Conservation (phyloP, 306 rosid genomes). For the Rosa multiflora region DNA sequence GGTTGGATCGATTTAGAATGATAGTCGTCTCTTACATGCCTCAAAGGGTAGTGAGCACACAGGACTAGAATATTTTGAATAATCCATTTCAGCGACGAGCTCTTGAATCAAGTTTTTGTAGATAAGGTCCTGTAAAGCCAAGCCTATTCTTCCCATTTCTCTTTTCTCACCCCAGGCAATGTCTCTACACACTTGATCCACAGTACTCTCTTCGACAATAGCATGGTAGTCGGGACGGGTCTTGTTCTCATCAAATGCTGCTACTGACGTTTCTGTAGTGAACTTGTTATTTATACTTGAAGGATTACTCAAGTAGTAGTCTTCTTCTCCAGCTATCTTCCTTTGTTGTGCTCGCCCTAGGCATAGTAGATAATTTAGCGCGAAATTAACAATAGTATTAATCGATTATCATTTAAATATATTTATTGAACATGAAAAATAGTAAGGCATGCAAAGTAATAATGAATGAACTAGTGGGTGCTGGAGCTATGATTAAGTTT, state of each 20-base stretch:
- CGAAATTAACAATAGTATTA: no score
- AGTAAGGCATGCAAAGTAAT: no score
- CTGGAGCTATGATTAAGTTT: no score
- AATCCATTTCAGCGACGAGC: constrained; percentile 49
- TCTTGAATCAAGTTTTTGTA: constrained; percentile 78
- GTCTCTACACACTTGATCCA: constrained; percentile 65
- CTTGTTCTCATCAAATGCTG: not conserved
- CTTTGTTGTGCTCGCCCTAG: constrained; percentile 31
- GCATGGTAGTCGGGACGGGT: not conserved
- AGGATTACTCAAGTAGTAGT: constrained; percentile 22
- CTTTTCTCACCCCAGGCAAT: constrained; percentile 75
- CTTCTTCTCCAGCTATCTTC: constrained; percentile 58
- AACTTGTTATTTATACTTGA: constrained; percentile 39
- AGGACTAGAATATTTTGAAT: not conserved
- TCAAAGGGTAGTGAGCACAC: constrained; percentile 55
- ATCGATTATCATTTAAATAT: no score
- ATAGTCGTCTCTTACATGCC: constrained; percentile 79
- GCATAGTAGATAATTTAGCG: not conserved
- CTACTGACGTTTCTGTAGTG: constrained; percentile 16
- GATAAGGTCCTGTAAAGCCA: constrained; percentile 75
- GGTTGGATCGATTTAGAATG: constrained; percentile 38
- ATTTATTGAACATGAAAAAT: no score
- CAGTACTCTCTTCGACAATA: constrained; percentile 27
- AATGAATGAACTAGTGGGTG: no score
- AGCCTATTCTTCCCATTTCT: constrained; percentile 73